These are phyloP conservation scores for Cercospora sojina DNA, from an alignment of 2,329 filamentous ascomycete genomes.

Conservation along the genomic window DNA sequence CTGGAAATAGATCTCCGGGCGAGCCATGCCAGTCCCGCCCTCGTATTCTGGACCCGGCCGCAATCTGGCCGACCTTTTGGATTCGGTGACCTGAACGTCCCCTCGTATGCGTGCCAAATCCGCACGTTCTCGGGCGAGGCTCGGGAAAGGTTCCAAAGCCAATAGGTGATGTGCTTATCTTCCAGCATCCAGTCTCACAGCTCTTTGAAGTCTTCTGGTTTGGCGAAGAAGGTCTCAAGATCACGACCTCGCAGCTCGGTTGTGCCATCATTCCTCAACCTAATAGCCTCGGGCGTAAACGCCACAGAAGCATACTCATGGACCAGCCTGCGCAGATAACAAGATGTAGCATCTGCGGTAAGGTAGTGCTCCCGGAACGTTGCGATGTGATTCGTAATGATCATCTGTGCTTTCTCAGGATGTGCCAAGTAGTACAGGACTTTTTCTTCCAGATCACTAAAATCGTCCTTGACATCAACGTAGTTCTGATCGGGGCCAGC, in stretches of 20 bases:
- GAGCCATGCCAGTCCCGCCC: neutral
- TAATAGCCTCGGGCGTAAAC: neutral
- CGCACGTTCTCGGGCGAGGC: neutral
- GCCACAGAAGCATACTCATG: conserved; percentile 16
- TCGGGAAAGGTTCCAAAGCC: neutral
- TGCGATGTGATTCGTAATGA: conserved; percentile 29
- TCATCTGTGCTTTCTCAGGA: conserved; percentile 21
- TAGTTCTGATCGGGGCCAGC: conserved; percentile 30
- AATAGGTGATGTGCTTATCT: rapidly evolving
- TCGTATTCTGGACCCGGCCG: too few relatives aligned
- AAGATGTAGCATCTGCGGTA: conserved; percentile 29
- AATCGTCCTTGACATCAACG: conserved; percentile 25
- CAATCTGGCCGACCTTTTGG: too few relatives aligned
- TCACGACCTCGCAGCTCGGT: neutral
- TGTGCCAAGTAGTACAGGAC: conserved; percentile 23
- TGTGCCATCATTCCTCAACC: neutral
- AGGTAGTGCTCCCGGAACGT: conserved; percentile 34
- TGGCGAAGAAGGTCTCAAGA: neutral
- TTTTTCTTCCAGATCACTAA: conserved; percentile 24
- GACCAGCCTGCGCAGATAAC: conserved; percentile 28
- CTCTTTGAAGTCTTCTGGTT: conserved; percentile 8
- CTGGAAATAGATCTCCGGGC: neutral
- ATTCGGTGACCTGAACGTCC: neutral
- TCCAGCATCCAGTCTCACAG: neutral
- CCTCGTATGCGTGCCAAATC: too few relatives aligned